A percentile compares a stretch with the other conserved stretches of the same genome.
Conservation (phyloP, 192 early-diverging fungal species). For the Entrophospora sp. region DNA sequence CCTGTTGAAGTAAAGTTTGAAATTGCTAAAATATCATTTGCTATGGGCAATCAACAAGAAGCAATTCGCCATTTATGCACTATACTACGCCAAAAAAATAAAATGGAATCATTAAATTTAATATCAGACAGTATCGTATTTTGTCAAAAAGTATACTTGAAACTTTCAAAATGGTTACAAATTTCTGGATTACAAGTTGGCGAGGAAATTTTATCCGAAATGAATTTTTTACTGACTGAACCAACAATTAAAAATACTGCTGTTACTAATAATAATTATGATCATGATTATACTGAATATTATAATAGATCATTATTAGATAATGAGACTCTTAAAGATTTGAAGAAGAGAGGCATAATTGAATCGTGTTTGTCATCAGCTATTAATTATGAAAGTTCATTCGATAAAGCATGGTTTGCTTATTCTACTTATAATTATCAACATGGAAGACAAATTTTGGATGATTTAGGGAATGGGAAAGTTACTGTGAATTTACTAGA, state of each 20-base stretch:
- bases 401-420: conserved; percentile 53
- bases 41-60: not conserved
- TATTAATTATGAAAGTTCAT: conserved; percentile 25
- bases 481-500: conserved; percentile 5
- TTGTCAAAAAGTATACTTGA: conserved; percentile 28
- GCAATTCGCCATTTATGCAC: not conserved
- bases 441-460: conserved; percentile 47
- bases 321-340: not conserved
- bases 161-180: conserved; percentile 35
- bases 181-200: not conserved
- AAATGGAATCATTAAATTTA: conserved; percentile 9
- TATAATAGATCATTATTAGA: too few relatives aligned
- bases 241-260: not conserved
- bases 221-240: not conserved
- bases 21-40: conserved; percentile 7
- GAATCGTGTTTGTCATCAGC: conserved; percentile 34
- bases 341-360: not conserved
- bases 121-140: conserved; percentile 1
- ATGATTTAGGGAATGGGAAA: conserved; percentile 28
- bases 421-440: conserved; percentile 50
- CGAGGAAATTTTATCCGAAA: not conserved
- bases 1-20: conserved; percentile 5
- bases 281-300: too few relatives aligned
- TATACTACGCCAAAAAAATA: conserved; percentile 18
- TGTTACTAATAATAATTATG: too few relatives aligned